These are phyloP conservation scores for Hymenoscyphus scutula DNA, from an alignment of 2,329 filamentous ascomycete species.

Conservation along the genomic window DNA sequence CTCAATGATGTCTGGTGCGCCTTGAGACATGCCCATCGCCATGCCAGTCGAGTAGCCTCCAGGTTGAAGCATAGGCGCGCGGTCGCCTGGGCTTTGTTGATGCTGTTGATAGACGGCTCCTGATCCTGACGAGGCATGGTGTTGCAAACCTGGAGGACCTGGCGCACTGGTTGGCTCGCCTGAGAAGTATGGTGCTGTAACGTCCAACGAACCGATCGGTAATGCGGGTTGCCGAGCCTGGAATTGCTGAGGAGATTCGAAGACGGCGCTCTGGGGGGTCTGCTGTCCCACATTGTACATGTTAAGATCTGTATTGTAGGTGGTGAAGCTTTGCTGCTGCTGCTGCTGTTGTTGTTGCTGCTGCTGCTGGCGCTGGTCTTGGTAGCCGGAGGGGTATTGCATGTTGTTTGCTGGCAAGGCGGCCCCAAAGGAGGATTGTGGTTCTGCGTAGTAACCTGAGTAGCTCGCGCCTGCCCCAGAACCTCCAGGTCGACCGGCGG, in stretches of 20 bases:
- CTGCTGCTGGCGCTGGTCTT: constrained; percentile 54
- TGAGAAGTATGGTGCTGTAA: constrained; percentile 73
- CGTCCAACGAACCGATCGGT: constrained; percentile 73
- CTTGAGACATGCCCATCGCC: constrained; percentile 47
- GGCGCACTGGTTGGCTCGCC: constrained; percentile 62
- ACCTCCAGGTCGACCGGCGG: constrained; percentile 45
- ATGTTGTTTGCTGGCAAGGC: constrained; percentile 39
- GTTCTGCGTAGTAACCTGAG: constrained; percentile 58
- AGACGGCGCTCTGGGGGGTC: constrained; percentile 61
- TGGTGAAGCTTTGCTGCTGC: constrained; percentile 51
- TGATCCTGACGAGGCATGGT: constrained; percentile 50
- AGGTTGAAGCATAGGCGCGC: constrained; percentile 52
- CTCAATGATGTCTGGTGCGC: constrained; percentile 47
- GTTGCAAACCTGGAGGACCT: constrained; percentile 53
- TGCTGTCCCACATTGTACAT: constrained; percentile 77
- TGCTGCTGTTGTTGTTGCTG: constrained; percentile 52
- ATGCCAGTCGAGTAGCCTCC: constrained; percentile 50
- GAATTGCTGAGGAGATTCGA: constrained; percentile 72
- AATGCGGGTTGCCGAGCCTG: constrained; percentile 71
- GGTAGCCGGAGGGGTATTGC: constrained; percentile 32
- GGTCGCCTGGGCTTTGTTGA: constrained; percentile 55
- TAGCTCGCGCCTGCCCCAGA: constrained; percentile 46
- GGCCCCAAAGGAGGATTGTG: constrained; percentile 47
- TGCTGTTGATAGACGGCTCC: constrained; percentile 55
- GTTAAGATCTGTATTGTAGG: constrained; percentile 60